Conservation (phyloP, 1,139 yeast species). For the Candida freyschussii region DNA sequence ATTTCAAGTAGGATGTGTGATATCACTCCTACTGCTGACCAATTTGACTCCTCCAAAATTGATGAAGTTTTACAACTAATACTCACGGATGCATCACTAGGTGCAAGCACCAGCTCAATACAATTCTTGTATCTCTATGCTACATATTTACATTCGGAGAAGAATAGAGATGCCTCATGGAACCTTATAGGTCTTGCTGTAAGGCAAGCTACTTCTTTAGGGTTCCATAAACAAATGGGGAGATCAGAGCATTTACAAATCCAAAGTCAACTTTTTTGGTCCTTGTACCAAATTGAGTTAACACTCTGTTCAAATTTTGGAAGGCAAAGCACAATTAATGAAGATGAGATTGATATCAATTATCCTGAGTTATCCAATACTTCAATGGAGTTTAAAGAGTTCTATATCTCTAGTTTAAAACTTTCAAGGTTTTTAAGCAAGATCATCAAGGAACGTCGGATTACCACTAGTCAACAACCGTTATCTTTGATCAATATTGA, state of each 20-base stretch:
- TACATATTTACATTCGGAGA: slow-evolving; percentile 37
- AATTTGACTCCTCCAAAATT: slow-evolving; percentile 25
- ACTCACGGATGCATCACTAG: slow-evolving; percentile 37
- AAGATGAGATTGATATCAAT: slow-evolving; percentile 60
- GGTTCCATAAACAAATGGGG: slow-evolving; percentile 34
- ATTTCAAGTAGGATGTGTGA: slow-evolving; percentile 28
- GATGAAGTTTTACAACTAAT: slow-evolving; percentile 37
- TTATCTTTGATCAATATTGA: slow-evolving; percentile 34
- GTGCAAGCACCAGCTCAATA: slow-evolving; percentile 41
- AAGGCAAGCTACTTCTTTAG: slow-evolving; percentile 41
- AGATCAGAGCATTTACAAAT: slow-evolving; percentile 9
- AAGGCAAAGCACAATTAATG: slow-evolving; percentile 35
- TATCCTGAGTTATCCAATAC: slow-evolving; percentile 58
- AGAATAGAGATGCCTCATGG: slow-evolving; percentile 42
- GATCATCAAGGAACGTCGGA: slow-evolving; percentile 33
- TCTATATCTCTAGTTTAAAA: slow-evolving; percentile 30
- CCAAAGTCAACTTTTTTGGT: slow-evolving; percentile 32
- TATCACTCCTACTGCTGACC: slow-evolving; percentile 2
- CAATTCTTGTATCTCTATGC: slow-evolving; percentile 36
- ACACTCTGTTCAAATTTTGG: slow-evolving; percentile 38
- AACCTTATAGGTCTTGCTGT: slow-evolving; percentile 40
- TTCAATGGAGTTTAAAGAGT: slow-evolving; percentile 27
- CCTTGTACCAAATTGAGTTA: slow-evolving; percentile 34
- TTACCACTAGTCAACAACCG: slow-evolving; percentile 31
- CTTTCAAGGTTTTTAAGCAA: slow-evolving; percentile 33